Evolutionary conservation across 345 rosid genomes (phyloP).

Genomic region (Abelmoschus esculentus): DNA sequence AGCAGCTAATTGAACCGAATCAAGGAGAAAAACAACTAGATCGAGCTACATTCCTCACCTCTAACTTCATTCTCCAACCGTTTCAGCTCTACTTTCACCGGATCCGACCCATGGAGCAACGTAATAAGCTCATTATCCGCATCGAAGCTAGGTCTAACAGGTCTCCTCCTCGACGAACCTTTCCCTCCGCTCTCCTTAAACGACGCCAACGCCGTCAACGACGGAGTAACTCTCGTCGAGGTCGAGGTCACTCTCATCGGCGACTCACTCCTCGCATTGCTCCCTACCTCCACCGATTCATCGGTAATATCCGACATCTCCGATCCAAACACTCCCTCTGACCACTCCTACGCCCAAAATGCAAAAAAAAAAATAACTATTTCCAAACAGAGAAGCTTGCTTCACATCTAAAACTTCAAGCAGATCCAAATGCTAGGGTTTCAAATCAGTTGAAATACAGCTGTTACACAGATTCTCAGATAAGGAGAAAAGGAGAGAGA

Average conservation of each 20-base stretch:
- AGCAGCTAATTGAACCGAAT: slow-evolving; percentile 18
- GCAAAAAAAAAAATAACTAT: neutral
- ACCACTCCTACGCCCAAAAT: slow-evolving; percentile 1
- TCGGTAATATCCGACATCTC: slow-evolving; percentile 43
- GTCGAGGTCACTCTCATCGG: slow-evolving; percentile 18
- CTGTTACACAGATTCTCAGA: slow-evolving; percentile 2
- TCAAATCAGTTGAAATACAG: slow-evolving; percentile 14
- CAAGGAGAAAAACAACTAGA: slow-evolving; percentile 39
- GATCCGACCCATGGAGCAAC: slow-evolving; percentile 94
- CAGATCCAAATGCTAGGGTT: slow-evolving; percentile 24
- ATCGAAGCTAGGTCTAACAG: slow-evolving; percentile 75
- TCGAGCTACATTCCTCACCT: slow-evolving; percentile 73
- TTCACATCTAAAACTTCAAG: slow-evolving; percentile 9
- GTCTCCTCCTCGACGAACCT: slow-evolving; percentile 59
- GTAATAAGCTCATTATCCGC: slow-evolving; percentile 86
- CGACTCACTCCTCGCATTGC: slow-evolving; percentile 30
- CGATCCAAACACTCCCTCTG: slow-evolving; percentile 25
- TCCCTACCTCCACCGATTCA: slow-evolving; percentile 30
- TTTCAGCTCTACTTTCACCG: slow-evolving; percentile 88
- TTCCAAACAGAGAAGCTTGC: neutral
- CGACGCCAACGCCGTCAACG: slow-evolving; percentile 48
- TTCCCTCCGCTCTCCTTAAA: slow-evolving; percentile 55
- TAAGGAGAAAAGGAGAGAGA: neutral
- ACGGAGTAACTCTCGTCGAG: slow-evolving; percentile 18
- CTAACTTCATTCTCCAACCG: slow-evolving; percentile 94